Base-by-base conservation (phyloP, 2,329 filamentous ascomycete genomes). In the Xylaria sp. region DNA sequence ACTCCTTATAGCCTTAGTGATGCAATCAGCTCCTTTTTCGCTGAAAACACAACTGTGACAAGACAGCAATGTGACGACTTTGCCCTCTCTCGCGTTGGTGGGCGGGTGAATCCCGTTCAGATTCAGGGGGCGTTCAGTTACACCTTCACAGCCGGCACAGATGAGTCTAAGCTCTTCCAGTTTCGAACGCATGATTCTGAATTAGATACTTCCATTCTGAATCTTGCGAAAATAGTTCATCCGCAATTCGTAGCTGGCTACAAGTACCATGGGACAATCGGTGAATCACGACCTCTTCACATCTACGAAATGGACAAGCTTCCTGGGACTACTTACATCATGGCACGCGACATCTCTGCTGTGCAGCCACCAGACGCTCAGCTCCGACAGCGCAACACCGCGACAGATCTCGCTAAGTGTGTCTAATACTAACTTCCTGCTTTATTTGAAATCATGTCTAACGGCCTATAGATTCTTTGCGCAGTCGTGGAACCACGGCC, bases 51-150 rank as follows among this genome's bases (percentile, higher is more conserved):
- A 13, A 36, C 58, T 11, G 49, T 50, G 33, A 61, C 61, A 20
- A 67, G 54, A 47, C 17, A 38, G 36, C 51, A 67, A 65, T 67
- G 65, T 33, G 65, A 67, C 5, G 61, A 65, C 3, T 47, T 61
- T 3, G 61, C 65, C 3, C 49, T 42, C 39, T 36, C 33, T 3
- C 31, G 25, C 6, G 13, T 45, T n/a, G 65, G 65, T 5, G 65
- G 61, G 5, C 33, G 31, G 42, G 39, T 17, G 2, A 33, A 31
- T 39, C 56, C 65, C 3, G 65, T 67, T 5, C 5, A 29, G n/a
- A 64, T 53, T 33, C 65, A 67, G 45, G 56, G 65, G 27, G 2
- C 36, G 6, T 51, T 38, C 25, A 64, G 65, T 27, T 67, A 67
- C 39, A 67, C 61, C 1, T 20, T 66, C 10, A 27, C 38, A 13